These are phyloP conservation scores for Diplodia seriata DNA, from an alignment of 2,329 filamentous ascomycete species.

Conservation along the genomic window DNA sequence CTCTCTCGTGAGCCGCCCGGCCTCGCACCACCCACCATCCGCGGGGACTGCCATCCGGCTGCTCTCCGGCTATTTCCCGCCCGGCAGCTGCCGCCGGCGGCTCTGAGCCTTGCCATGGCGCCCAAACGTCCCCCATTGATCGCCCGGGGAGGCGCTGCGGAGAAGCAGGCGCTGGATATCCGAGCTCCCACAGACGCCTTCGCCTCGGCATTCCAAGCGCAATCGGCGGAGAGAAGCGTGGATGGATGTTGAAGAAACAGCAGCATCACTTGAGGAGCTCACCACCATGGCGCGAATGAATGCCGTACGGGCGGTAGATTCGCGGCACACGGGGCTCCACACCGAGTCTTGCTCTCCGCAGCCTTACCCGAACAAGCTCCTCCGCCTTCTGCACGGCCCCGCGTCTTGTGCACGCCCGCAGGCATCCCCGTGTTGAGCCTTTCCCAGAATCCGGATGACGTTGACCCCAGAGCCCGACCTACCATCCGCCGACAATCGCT, in stretches of 20 bases:
- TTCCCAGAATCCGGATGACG: conserved; percentile 14
- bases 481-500: background rate
- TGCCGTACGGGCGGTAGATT: conserved; percentile 6
- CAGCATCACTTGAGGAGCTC: conserved; percentile 21
- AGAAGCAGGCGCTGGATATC: background rate
- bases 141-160: background rate
- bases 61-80: background rate
- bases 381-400: conserved; percentile 7
- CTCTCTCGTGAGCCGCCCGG: background rate
- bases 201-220: background rate
- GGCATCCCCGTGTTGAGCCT: conserved; percentile 10
- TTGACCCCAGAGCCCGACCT: background rate
- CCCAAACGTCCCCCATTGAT: background rate
- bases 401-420: background rate
- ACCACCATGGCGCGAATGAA: conserved; percentile 15
- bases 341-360: conserved; percentile 18
- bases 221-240: background rate
- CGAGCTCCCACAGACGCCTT: background rate
- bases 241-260: too few species aligned
- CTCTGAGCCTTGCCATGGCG: background rate
- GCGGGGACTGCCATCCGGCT: background rate
- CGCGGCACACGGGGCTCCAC: conserved; percentile 24
- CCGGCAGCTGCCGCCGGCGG: conserved; percentile 2
- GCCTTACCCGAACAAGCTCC: conserved; percentile 19
- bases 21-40: conserved; percentile 1